These are phyloP conservation scores for Trifolium subterraneum DNA, from an alignment of 306 rosid species.

Conservation along the genomic window DNA sequence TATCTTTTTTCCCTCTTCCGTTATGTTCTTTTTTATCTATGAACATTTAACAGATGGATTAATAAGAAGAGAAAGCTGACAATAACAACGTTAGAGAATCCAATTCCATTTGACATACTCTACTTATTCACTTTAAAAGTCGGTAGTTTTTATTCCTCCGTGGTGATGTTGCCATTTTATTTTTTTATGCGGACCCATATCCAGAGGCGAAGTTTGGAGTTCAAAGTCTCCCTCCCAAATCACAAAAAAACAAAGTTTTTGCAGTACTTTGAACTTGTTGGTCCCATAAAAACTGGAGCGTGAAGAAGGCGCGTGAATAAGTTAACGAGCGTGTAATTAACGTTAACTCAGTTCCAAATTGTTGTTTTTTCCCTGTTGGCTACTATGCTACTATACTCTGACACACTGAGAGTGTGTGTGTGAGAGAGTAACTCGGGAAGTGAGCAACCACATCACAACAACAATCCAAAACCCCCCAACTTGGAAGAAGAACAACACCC, in stretches of 20 bases:
- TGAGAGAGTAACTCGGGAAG: constrained; percentile 48
- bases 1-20: too few species aligned
- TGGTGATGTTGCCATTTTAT: too few species aligned
- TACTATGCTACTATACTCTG: not conserved
- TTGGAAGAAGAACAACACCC: not conserved
- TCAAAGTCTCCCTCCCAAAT: not conserved
- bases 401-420: not conserved
- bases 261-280: not conserved
- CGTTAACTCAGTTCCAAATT: not conserved
- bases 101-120: too few species aligned
- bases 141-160: too few species aligned
- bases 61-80: too few species aligned
- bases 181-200: too few species aligned
- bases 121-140: too few species aligned
- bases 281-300: constrained; percentile 3
- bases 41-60: too few species aligned
- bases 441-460: constrained; percentile 35
- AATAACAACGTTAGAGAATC: too few species aligned
- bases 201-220: not conserved
- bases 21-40: too few species aligned
- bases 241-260: not conserved
- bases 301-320: constrained; percentile 17
- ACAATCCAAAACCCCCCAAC: not conserved
- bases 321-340: not conserved
- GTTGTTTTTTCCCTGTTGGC: not conserved